Evolutionary conservation across 352 stramenopile species (phyloP), one percentile per base, ranked within the genome.

Genomic region (Globisporangium viniferum): DNA sequence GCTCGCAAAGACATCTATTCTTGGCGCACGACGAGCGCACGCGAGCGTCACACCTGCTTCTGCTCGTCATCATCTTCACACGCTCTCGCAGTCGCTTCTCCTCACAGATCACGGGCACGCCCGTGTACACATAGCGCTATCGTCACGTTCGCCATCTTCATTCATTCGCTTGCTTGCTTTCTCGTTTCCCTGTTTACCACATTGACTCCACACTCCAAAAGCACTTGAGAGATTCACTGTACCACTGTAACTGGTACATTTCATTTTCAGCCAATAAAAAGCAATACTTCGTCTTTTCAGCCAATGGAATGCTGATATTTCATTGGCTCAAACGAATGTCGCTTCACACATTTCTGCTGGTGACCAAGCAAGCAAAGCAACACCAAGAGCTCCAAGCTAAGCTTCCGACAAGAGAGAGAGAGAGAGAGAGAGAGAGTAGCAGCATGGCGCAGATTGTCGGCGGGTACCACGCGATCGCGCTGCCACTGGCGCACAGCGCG

Each of bases 401-500:
- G 44, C 36, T 3, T 44, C 14, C 35, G 35, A 41, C 36, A 44
- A 41, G 20, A 66, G 22, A 66, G 24, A 24, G 24, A 24, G 24
- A 24, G 24, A 24, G 24, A 24, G 24, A 24, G 24, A 24, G 24
- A 41, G 46, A 76, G 35, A 35, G 15, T 3, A 44, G 36, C 10
- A 44, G 36, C 10, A 44, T 78, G 73, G 62, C 59, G 58, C 69
- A 67, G 24, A 69, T 72, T 29, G 80, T 90, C 39, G 76, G 74
- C 69, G 85, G 87, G 41, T 95, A 93, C 78, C 86, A 90, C 62
- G 75, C 81, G 71, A 80, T 95, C 51, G 83, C 85, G 63, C 75
- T 95, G 65, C 85, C 84, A 35, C 75, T 91, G 12, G 72, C 79
- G 9, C 69, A 82, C 75, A 84, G 83, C 65, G 74, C 74, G 35